A percentile compares a stretch with the other conserved stretches of the same genome.
phyloP scores from a whole-genome alignment of 345 rosid genomes.

The Anacardium occidentale region DNA sequence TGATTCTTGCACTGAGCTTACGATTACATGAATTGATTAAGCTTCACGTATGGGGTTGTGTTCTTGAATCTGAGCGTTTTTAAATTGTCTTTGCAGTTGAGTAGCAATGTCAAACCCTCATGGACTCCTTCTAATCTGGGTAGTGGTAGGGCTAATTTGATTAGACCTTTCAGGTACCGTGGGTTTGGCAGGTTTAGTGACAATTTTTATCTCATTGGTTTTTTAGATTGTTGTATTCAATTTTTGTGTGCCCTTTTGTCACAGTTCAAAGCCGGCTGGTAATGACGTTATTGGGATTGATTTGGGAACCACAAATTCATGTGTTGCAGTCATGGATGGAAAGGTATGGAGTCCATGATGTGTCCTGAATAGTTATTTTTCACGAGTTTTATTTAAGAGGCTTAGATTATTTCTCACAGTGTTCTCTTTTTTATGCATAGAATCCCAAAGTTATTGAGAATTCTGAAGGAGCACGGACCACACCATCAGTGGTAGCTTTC shows the following conservation, averaged over 20 bases:
- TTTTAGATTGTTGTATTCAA: not conserved
- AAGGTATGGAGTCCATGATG: conserved; percentile 44
- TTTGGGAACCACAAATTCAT: conserved; percentile 95
- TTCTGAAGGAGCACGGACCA: conserved; percentile 87
- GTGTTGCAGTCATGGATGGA: conserved; percentile 99
- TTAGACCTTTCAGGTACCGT: conserved; percentile 77
- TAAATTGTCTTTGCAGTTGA: conserved; percentile 41
- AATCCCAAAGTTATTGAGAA: conserved; percentile 89
- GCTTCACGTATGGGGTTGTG: not conserved
- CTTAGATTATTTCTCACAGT: not conserved
- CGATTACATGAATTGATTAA: too few relatives aligned
- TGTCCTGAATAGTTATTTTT: not conserved
- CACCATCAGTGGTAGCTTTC: conserved; percentile 89
- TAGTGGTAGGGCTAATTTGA: conserved; percentile 45
- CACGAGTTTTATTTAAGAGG: not conserved
- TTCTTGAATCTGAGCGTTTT: not conserved
- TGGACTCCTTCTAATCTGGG: conserved; percentile 38
- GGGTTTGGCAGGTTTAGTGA: not conserved
- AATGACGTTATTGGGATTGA: conserved; percentile 93
- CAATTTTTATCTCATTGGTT: not conserved
- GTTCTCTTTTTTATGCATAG: conserved; percentile 28
- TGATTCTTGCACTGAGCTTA: too few relatives aligned
- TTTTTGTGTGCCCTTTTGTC: not conserved
- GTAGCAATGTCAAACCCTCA: conserved; percentile 49
- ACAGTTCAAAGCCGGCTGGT: conserved; percentile 80